Base-by-base conservation (phyloP, 495 filamentous ascomycete species). In the Penicillium waksmanii region DNA sequence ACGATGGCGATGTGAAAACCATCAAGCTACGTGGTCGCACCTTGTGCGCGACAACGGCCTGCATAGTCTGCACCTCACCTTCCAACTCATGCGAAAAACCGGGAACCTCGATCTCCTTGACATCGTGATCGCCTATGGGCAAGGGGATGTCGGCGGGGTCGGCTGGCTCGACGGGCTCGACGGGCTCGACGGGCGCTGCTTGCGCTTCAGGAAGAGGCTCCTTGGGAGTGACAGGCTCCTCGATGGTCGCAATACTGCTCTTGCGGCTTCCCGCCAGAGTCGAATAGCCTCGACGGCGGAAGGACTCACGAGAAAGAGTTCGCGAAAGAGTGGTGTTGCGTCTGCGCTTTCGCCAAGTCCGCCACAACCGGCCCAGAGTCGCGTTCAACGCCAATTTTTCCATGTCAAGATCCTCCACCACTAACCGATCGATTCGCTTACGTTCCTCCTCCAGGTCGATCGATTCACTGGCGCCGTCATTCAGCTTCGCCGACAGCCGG, bases 331-430 rank as follows among this genome's bases (percentile, higher is more conserved):
- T 76, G 9, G 75, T 69, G 3, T 72, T 58, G 47, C 80, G 76
- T 49, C 89, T 83, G 57, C 86, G 87, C 75, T 96, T 96, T 69
- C 93, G 90, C 96, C 96, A 99, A 33, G 91, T 89, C 65, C 96
- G 85, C 96, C 96, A 99, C 33, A 98, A 74, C 35, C 94, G 80
- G 13, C 96, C 93, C 3, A 99, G 75, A 12, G 91, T 93, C 43
- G 90, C 81, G 68, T 95, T 92, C 55, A 98, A 78, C 5, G 94
- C 95, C 58, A 98, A 79, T 57, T 95, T 93, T 70, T 98, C 94
- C 79, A 96, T 90, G 68, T 99, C 96, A 25, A 85, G 74, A 66
- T 98, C 94, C 66, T 96, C 92, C 21, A 99, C 89, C 33, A 92
- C 79, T 49, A 95, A 79, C 21, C 85, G 85, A 53, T 91, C 86